A percentile compares a stretch with the other conserved stretches of the same genome.
These are phyloP conservation scores for Nannizzia gypsea DNA, from an alignment of 2,329 filamentous ascomycete species.

Conservation along the genomic window DNA sequence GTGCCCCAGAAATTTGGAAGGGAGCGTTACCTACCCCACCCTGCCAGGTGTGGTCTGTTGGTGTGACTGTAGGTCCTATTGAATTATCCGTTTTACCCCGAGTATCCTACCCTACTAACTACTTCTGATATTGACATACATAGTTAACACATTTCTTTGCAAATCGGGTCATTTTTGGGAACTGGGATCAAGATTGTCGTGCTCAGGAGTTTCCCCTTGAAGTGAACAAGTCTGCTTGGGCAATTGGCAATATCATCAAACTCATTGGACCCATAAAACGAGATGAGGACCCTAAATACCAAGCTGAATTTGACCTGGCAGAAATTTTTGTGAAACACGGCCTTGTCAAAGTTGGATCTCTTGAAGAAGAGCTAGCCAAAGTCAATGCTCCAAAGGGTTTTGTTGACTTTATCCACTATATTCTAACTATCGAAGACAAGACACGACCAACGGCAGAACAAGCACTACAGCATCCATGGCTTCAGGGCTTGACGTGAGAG, in stretches of 20 bases:
- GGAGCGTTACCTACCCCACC: constrained; percentile 5
- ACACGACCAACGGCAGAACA: constrained; percentile 10
- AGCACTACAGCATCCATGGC: constrained; percentile 12
- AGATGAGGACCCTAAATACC: constrained; percentile 9
- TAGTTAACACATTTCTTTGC: constrained; percentile 11
- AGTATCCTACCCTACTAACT: background rate
- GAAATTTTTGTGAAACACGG: constrained; percentile 7
- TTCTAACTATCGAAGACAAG: constrained; percentile 7
- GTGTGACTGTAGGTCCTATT: constrained; percentile 9
- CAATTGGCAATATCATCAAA: constrained; percentile 12
- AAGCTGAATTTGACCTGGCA: constrained; percentile 10
- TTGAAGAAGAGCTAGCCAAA: constrained; percentile 10
- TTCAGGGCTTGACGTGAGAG: constrained; percentile 3
- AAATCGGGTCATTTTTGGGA: constrained; percentile 7
- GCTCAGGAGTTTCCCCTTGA: constrained; percentile 2
- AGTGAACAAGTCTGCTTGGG: constrained; percentile 10
- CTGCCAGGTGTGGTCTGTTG: constrained; percentile 14
- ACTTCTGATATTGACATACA: background rate
- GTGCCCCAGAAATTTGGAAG: constrained; percentile 14
- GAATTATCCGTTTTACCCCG: background rate
- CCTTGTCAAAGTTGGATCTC: constrained; percentile 9
- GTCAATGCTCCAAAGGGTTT: constrained; percentile 3
- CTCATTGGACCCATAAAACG: constrained; percentile 8
- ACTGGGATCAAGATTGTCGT: constrained; percentile 6
- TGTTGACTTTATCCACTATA: constrained; percentile 8